A percentile compares a stretch with the other conserved stretches of the same genome.
Evolutionary conservation across 352 stramenopile genomes (phyloP).

Genomic region (Phytophthora pisi): DNA sequence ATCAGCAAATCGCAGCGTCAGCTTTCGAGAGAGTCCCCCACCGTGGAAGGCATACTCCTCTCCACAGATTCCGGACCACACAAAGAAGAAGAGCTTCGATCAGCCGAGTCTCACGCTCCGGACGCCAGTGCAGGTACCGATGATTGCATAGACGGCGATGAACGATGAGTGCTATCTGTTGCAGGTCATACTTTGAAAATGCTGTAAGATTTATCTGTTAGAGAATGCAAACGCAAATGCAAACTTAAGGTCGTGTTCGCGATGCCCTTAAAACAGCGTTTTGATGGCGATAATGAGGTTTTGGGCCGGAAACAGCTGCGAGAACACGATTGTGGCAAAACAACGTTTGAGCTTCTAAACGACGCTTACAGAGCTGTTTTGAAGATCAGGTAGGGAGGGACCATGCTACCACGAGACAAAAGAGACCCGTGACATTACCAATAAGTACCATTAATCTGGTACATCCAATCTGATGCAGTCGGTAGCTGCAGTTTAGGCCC

Average conservation of each 20-base stretch:
- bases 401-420: too few species aligned
- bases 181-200: background rate
- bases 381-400: background rate
- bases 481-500: too few species aligned
- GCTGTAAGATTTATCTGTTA: background rate
- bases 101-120: constrained; percentile 21
- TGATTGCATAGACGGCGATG: constrained; percentile 4
- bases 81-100: constrained; percentile 35
- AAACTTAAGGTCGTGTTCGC: background rate
- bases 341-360: background rate
- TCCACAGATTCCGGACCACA: background rate
- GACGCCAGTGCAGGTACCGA: constrained; percentile 1
- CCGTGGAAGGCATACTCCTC: constrained; percentile 14
- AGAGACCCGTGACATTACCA: too few species aligned
- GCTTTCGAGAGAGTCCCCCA: constrained; percentile 13
- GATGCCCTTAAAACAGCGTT: background rate
- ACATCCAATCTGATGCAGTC: too few species aligned
- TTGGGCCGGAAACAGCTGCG: background rate
- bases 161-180: background rate
- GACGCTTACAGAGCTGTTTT: background rate
- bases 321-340: too few species aligned
- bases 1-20: constrained; percentile 26
- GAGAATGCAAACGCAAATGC: too few species aligned
- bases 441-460: too few species aligned
- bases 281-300: background rate